Percentiles rank a stretch among this genome's conserved stretches.
phyloP scores from a whole-genome alignment of 345 rosid species.

The Lumnitzera racemosa region DNA sequence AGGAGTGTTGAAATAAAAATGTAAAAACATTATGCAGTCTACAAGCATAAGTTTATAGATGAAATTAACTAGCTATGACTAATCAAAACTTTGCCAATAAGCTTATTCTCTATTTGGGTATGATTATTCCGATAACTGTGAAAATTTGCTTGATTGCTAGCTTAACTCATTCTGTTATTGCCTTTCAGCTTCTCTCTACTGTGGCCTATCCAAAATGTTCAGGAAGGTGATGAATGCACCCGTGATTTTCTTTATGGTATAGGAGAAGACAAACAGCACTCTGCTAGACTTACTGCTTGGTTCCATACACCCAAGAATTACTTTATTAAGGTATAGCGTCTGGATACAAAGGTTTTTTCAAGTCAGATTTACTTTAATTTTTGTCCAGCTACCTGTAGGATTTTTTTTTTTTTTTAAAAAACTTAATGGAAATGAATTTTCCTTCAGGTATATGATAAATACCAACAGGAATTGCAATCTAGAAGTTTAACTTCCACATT shows the following conservation, averaged over 20 bases:
- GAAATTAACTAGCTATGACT: too few relatives aligned
- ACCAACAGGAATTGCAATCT: constrained; percentile 29
- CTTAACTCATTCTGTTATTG: background rate
- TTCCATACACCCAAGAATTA: constrained; percentile 75
- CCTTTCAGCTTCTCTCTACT: constrained; percentile 66
- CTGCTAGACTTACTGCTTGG: constrained; percentile 92
- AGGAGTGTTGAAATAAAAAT: too few relatives aligned
- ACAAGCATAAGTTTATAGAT: too few relatives aligned
- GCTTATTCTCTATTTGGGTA: background rate
- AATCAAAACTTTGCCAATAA: background rate
- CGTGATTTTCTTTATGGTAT: constrained; percentile 83
- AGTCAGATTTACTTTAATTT: constrained; percentile 5
- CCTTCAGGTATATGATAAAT: constrained; percentile 65
- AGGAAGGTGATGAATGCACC: constrained; percentile 69
- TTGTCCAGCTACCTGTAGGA: constrained; percentile 5
- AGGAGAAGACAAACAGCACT: constrained; percentile 89
- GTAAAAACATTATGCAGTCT: too few relatives aligned
- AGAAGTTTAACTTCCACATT: constrained; percentile 30
- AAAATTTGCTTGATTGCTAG: background rate
- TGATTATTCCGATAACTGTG: background rate
- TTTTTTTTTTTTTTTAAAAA: too few relatives aligned
- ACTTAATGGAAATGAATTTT: background rate
- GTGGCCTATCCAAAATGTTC: constrained; percentile 63
- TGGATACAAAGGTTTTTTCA: background rate
- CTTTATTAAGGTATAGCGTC: constrained; percentile 51